Conservation (phyloP, 2,329 filamentous ascomycete species). For the Zymoseptoria ardabiliae region DNA sequence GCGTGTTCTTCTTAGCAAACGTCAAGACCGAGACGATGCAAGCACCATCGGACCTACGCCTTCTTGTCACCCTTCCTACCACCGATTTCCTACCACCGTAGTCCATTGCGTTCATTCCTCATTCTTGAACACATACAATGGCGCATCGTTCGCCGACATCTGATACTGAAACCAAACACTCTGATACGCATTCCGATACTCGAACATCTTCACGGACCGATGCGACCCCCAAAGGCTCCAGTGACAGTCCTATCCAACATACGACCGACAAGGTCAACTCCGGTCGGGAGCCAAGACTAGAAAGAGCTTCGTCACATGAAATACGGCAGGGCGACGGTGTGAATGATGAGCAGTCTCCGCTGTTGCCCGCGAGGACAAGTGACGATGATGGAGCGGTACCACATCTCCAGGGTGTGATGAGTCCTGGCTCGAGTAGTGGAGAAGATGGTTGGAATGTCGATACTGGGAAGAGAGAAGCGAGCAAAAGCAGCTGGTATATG, state of each 20-base stretch:
- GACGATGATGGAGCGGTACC: constrained; percentile 17
- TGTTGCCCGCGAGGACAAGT: constrained; percentile 19
- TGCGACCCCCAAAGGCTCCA: background rate
- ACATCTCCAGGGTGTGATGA: constrained; percentile 8
- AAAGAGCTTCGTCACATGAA: background rate
- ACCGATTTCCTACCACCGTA: background rate
- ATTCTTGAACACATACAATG: background rate
- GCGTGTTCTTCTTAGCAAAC: background rate
- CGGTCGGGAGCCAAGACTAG: background rate
- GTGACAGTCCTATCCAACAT: background rate
- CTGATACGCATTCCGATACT: background rate
- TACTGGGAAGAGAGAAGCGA: constrained; percentile 40
- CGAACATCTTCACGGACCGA: background rate
- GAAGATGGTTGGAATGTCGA: constrained; percentile 40
- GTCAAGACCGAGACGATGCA: background rate
- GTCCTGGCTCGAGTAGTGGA: constrained; percentile 32
- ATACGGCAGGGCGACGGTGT: constrained; percentile 10
- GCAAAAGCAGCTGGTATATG: constrained; percentile 76
- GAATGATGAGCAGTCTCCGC: constrained; percentile 26
- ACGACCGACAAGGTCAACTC: background rate
- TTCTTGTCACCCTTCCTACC: background rate
- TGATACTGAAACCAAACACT: background rate
- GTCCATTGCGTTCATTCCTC: background rate
- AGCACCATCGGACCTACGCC: background rate
- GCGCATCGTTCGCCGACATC: background rate